Evolutionary conservation across 2,329 filamentous ascomycete genomes (phyloP).

Genomic region (Colletotrichum siamense): DNA sequence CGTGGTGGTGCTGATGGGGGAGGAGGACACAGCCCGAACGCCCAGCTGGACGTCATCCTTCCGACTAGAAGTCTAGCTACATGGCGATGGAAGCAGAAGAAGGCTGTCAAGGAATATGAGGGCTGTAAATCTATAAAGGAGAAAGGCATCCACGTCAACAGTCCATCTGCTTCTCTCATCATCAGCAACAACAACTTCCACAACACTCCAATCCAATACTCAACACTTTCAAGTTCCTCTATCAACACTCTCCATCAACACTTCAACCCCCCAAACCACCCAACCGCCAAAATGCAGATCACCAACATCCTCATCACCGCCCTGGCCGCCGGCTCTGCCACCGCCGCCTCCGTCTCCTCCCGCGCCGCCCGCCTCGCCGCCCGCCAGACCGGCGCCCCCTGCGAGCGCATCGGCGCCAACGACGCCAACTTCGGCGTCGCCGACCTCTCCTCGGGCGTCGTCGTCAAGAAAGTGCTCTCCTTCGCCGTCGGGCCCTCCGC

Average conservation of each 20-base stretch:
- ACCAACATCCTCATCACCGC: conserved; percentile 4
- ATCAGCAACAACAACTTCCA: neutral
- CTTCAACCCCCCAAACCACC: neutral
- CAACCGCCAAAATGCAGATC: conserved; percentile 9
- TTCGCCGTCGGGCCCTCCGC: neutral
- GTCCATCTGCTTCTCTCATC: neutral
- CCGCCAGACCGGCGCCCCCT: neutral
- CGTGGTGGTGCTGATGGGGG: neutral
- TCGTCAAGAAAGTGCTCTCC: conserved; percentile 5
- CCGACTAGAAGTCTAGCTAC: neutral
- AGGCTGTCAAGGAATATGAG: neutral
- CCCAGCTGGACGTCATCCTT: neutral
- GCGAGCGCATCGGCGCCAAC: neutral
- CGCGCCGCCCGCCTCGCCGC: conserved; percentile 1
- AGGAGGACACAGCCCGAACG: neutral
- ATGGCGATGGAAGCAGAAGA: neutral
- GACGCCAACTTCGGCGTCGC: conserved; percentile 13
- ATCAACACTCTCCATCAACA: neutral
- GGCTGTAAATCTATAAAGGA: neutral
- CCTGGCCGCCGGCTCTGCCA: neutral
- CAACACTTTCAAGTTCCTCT: neutral
- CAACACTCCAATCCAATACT: neutral
- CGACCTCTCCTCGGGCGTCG: neutral
- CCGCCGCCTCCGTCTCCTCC: neutral
- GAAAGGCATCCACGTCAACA: neutral